Evolutionary conservation across 129 eudicot genomes (phyloP).

Genomic region (Flaveria bidentis): DNA sequence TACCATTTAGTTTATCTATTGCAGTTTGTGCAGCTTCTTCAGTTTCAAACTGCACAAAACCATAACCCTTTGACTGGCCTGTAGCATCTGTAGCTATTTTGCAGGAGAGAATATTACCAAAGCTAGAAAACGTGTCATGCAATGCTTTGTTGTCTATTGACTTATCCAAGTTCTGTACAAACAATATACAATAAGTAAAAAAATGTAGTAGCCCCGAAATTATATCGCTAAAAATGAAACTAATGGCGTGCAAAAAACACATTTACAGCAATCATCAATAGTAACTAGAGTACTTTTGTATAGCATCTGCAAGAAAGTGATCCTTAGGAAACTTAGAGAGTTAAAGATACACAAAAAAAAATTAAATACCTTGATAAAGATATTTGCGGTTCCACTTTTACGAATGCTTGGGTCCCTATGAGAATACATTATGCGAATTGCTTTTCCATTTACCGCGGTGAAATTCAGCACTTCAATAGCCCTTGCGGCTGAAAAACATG

Average conservation of each 20-base stretch:
- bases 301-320: not conserved
- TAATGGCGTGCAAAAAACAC: not conserved
- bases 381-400: constrained; percentile 78
- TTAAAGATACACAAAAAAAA: not conserved
- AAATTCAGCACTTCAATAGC: constrained; percentile 73
- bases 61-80: constrained; percentile 62
- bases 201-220: not conserved
- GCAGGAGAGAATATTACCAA: constrained; percentile 53
- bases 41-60: constrained; percentile 53
- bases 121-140: constrained; percentile 47
- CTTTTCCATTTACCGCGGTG: constrained; percentile 66
- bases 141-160: constrained; percentile 50
- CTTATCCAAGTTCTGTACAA: constrained; percentile 57
- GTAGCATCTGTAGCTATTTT: constrained; percentile 46
- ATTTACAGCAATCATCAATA: not conserved
- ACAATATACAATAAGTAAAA: not conserved
- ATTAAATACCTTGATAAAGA: constrained; percentile 65
- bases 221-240: not conserved
- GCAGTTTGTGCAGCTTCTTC: constrained; percentile 57
- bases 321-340: not conserved
- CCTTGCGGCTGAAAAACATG: constrained; percentile 55
- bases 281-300: not conserved
- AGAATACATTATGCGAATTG: constrained; percentile 71
- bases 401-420: constrained; percentile 76
- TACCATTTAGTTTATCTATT: constrained; percentile 51